phyloP scores from a whole-genome alignment of 179 eudicot genomes.

The Silene vulgaris region DNA sequence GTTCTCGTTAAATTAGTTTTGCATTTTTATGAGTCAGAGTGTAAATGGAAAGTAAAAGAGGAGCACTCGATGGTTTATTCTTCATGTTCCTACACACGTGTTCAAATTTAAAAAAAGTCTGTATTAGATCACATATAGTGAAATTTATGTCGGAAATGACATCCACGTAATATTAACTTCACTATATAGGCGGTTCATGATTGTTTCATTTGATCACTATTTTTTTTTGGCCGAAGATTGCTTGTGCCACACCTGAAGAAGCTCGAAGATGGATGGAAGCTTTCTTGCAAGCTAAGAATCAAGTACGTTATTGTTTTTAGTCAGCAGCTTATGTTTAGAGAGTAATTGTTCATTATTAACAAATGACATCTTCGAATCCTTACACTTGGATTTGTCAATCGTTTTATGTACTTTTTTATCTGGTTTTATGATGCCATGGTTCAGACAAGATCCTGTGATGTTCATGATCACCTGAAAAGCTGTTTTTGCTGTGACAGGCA shows the following conservation, averaged over 20 bases:
- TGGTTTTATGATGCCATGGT: background rate
- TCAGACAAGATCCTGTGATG: background rate
- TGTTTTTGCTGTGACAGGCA: slow-evolving; percentile 42
- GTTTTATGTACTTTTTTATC: background rate
- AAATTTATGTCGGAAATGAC: background rate
- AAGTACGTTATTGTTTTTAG: slow-evolving; percentile 38
- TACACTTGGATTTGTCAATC: background rate
- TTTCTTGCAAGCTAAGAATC: slow-evolving; percentile 90
- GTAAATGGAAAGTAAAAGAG: background rate
- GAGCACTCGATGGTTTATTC: background rate
- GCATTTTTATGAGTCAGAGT: background rate
- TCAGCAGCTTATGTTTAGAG: background rate
- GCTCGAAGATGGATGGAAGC: slow-evolving; percentile 88
- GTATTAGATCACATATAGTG: background rate
- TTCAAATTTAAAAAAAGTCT: too few species aligned
- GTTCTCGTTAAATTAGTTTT: background rate
- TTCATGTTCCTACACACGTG: background rate
- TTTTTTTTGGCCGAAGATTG: slow-evolving; percentile 56
- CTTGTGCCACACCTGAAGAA: slow-evolving; percentile 86
- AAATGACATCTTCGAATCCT: background rate
- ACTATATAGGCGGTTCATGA: background rate
- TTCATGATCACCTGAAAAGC: background rate
- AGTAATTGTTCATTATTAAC: background rate
- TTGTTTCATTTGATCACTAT: background rate
- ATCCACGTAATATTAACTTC: background rate